Evolutionary conservation across 345 rosid species (phyloP), one percentile per base, ranked within the genome.

Genomic region (Euphorbia peplus): DNA sequence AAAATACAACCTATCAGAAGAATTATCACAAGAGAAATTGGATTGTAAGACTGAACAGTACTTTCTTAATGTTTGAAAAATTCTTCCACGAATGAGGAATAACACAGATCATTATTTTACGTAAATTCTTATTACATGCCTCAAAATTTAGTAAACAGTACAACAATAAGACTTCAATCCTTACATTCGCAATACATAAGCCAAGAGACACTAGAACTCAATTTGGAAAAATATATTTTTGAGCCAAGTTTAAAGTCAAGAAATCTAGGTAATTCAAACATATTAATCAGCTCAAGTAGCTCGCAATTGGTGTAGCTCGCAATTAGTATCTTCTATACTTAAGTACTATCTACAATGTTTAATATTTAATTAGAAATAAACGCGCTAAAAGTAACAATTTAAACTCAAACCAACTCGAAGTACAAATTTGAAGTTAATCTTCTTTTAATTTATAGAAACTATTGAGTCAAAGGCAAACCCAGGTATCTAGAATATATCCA

Each of bases 1-100:
- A 47, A 74, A 62, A 55, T 39, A 26, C 29, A 11, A 61, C 44
- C 52, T 28, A 19, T 50, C 58, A 72, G 16, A 41, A 42, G 37
- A 42, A 65, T 29, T 51, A 58, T 37, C 14, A 26, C 32, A 32
- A 44, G 4, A 3, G 41, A 59, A n/a, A 39, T 15, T 21, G n/a
- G 55, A 55, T 18, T 41, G n/a, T 32, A 51, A 24, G 2, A 14
- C 21, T 28, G 54, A 51, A 9, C 19, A 61, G 55, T 25, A 44
- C 9, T 69, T 18, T 19, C 30, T 12, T 22, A 14, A 54, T 37
- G 16, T 10, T 3, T 19, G 4, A 55, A 60, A 8, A 22, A 5
- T 42, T 46, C 50, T 71, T 41, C 60, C 9, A 16, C 5, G 61
- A 12, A 32, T 52, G 42, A 22, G 18, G 13, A 32, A 51, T 59